Percentiles rank a stretch among this genome's conserved stretches.
phyloP scores from a whole-genome alignment of 2,329 filamentous ascomycete genomes.

The Fusarium begoniae region DNA sequence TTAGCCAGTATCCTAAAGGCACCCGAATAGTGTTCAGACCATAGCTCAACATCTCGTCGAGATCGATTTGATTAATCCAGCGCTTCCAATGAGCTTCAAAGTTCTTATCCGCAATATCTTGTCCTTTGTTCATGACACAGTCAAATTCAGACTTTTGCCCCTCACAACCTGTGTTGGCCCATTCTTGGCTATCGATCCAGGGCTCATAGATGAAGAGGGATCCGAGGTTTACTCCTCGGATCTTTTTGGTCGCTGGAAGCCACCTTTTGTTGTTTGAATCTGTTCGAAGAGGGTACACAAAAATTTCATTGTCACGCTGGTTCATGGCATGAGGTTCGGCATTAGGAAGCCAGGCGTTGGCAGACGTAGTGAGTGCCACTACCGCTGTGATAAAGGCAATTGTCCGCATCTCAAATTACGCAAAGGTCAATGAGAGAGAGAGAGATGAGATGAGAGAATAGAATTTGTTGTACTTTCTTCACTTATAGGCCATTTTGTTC shows the following conservation, averaged over 20 bases:
- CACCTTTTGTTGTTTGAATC: constrained; percentile 13
- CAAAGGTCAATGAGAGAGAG: neutral
- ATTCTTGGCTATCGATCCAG: constrained; percentile 59
- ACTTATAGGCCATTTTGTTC: neutral
- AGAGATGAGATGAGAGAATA: neutral
- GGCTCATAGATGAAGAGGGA: constrained; percentile 63
- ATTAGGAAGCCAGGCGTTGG: constrained; percentile 34
- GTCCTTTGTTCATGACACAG: constrained; percentile 59
- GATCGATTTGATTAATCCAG: constrained; percentile 60
- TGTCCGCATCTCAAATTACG: constrained; percentile 10
- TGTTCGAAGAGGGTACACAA: neutral
- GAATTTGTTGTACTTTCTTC: neutral
- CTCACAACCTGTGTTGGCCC: constrained; percentile 59
- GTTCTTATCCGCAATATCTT: constrained; percentile 54
- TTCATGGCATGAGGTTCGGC: neutral
- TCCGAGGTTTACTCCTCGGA: constrained; percentile 65
- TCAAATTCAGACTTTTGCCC: constrained; percentile 61
- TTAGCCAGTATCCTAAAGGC: constrained; percentile 65
- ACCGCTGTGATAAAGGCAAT: constrained; percentile 12
- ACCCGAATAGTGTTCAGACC: constrained; percentile 64
- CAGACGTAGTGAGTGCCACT: constrained; percentile 20
- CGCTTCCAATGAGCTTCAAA: constrained; percentile 61
- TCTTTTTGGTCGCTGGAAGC: constrained; percentile 47
- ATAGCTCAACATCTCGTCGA: constrained; percentile 58
- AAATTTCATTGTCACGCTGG: constrained; percentile 11